A percentile compares a stretch with the other conserved stretches of the same genome.
These are phyloP conservation scores for Solanum sparsipilum DNA, from an alignment of 257 asterid genomes.

Conservation along the genomic window DNA sequence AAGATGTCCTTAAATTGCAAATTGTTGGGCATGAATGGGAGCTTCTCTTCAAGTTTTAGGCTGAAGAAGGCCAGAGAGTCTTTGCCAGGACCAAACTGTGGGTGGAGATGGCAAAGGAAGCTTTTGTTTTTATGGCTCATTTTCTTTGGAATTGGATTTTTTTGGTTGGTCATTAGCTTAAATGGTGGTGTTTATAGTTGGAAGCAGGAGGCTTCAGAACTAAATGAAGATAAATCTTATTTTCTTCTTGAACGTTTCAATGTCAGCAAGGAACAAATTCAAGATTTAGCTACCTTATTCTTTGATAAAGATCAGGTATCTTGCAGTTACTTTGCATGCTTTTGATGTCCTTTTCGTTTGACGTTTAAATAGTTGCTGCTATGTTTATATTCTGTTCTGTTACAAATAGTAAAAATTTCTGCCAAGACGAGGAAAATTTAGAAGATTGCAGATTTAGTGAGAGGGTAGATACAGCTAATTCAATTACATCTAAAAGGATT, in stretches of 20 bases:
- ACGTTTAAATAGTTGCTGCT: background rate
- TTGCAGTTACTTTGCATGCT: background rate
- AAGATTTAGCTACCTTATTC: constrained; percentile 23
- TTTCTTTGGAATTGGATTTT: constrained; percentile 18
- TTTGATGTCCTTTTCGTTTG: background rate
- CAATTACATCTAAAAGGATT: background rate
- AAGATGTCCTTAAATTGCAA: constrained; percentile 43
- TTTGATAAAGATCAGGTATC: constrained; percentile 23
- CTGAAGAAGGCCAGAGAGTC: constrained; percentile 21
- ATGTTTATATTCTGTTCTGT: background rate
- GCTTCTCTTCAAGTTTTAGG: constrained; percentile 20
- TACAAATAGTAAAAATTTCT: background rate
- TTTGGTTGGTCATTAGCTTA: constrained; percentile 16
- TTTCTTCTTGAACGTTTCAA: constrained; percentile 29
- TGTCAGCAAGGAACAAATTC: constrained; percentile 41
- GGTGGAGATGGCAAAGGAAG: constrained; percentile 28
- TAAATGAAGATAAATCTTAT: constrained; percentile 19
- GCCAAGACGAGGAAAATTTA: background rate
- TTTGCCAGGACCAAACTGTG: constrained; percentile 17
- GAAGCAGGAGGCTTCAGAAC: constrained; percentile 7
- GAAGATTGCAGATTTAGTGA: background rate
- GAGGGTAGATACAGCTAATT: background rate
- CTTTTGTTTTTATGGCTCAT: constrained; percentile 23
- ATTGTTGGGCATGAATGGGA: constrained; percentile 22
- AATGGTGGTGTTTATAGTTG: constrained; percentile 14